These are phyloP conservation scores for Cenchrus americanus DNA, from an alignment of 176 grass and related monocot genomes.

Conservation along the genomic window DNA sequence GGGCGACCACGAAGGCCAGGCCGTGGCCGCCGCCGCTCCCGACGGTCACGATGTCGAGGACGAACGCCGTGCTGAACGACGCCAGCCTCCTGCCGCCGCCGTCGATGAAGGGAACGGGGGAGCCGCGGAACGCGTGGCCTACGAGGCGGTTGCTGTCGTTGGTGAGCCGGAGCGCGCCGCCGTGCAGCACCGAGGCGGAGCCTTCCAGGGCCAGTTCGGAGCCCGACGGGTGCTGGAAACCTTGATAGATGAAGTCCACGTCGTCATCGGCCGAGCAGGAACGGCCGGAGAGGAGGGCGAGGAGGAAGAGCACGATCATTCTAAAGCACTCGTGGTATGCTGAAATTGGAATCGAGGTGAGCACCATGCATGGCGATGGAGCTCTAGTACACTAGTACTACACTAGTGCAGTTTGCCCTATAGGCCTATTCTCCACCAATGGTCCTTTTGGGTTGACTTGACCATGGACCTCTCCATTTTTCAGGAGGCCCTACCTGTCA, in stretches of 20 bases:
- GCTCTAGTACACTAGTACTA: too few relatives aligned
- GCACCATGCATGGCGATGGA: neutral
- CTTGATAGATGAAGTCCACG: conserved; percentile 8
- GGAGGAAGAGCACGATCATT: neutral
- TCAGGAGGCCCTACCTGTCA: neutral
- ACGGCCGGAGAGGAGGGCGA: neutral
- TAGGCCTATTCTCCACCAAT: neutral
- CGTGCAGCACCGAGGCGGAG: conserved; percentile 9
- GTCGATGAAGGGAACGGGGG: neutral
- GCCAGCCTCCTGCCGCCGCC: neutral
- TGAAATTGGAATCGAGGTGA: neutral
- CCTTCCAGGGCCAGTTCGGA: neutral
- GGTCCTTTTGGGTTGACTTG: neutral
- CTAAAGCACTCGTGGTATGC: neutral
- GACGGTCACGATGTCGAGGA: conserved; percentile 46
- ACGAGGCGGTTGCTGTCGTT: conserved; percentile 23
- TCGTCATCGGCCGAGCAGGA: neutral
- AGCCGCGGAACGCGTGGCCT: neutral
- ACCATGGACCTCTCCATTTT: neutral
- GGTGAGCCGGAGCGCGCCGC: conserved; percentile 11
- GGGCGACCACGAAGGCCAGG: conserved; percentile 40
- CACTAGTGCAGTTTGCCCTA: too few relatives aligned
- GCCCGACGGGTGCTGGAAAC: neutral
- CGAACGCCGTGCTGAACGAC: conserved; percentile 49
- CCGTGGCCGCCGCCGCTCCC: conserved; percentile 38